These are phyloP conservation scores for Gardenia jasminoides DNA, from an alignment of 257 asterid species.

Conservation along the genomic window DNA sequence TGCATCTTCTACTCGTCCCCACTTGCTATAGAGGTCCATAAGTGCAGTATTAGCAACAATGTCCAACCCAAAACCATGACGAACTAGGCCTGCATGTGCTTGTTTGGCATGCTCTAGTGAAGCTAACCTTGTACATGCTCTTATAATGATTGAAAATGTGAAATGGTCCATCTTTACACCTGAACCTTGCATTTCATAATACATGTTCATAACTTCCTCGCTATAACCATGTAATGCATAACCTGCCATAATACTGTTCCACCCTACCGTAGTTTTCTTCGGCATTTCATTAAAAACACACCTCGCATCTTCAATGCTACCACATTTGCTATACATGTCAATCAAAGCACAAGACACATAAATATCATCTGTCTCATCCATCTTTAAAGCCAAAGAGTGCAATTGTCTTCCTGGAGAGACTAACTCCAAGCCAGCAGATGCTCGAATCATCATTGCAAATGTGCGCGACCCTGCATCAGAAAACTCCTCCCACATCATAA, in stretches of 20 bases:
- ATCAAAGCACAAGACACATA: slow-evolving; percentile 71
- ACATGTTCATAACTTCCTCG: slow-evolving; percentile 71
- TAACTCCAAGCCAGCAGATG: slow-evolving; percentile 64
- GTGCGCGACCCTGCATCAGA: slow-evolving; percentile 51
- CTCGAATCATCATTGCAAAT: slow-evolving; percentile 55
- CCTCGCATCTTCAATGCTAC: slow-evolving; percentile 62
- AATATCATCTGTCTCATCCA: slow-evolving; percentile 44
- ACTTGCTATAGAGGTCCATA: slow-evolving; percentile 82
- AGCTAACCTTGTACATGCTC: slow-evolving; percentile 79
- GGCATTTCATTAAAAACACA: slow-evolving; percentile 63
- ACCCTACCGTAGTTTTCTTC: slow-evolving; percentile 68
- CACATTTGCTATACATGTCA: slow-evolving; percentile 91
- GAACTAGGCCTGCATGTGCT: slow-evolving; percentile 84
- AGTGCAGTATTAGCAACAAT: slow-evolving; percentile 76
- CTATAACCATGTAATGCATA: slow-evolving; percentile 74
- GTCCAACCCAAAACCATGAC: slow-evolving; percentile 69
- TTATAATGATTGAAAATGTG: slow-evolving; percentile 61
- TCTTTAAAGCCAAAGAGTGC: slow-evolving; percentile 63
- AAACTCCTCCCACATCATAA: slow-evolving; percentile 54
- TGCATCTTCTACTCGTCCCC: slow-evolving; percentile 92
- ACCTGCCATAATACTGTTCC: slow-evolving; percentile 80
- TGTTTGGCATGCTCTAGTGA: slow-evolving; percentile 81
- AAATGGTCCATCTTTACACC: slow-evolving; percentile 73
- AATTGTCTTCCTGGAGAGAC: slow-evolving; percentile 72
- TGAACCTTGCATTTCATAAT: slow-evolving; percentile 71